Evolutionary conservation across 345 rosid species (phyloP), one percentile per base, ranked within the genome.

Genomic region (thale cress (Arabidopsis thaliana)): DNA sequence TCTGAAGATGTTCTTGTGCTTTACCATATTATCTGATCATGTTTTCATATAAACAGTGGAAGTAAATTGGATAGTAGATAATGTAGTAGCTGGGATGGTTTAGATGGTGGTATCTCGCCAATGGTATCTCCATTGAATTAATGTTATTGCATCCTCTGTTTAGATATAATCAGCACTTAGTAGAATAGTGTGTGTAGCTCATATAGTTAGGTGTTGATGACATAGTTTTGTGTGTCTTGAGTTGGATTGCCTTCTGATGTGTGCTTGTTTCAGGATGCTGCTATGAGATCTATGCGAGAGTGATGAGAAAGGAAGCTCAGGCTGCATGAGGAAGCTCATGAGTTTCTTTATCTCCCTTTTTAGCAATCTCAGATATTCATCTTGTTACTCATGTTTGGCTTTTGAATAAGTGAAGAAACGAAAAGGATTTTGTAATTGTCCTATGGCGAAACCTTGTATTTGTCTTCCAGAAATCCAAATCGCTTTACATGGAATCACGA

Each of bases 251-350:
- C 11, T 67, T 59, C 0, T 52, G 10, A 53, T 44, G 16, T 69
- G 53, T 63, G 24, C 14, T 48, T 78, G 50, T 74, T 78, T 72
- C 89, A 96, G 98, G 98, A 22, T 96, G 97, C 82, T 87, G 97
- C 91, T 93, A 91, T 72, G 98, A 93, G 83, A 89, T 96, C 68
- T 96, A 88, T 74, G 97, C 84, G 55, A 87, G 61, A 83, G 87
- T 91, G 1, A 86, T 84, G 96, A 83, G 86, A 58, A 89, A 92
- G 86, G 93, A 87, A 78, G 89, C 90, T 72, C 77, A 89, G 73
- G 82, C 59, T 77, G 76, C 84, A 73, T 82, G 72, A 37, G 69
- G 65, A 71, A 84, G 80, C 75, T 69, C 85, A 46, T 86, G 75
- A 80, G 30, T 64, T 40, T 13, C 25, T 50, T 38, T 14, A 11